Evolutionary conservation across 139 green algal genomes (phyloP), one percentile per base, ranked within the genome.

Genomic region (Chlorella vulgaris): DNA sequence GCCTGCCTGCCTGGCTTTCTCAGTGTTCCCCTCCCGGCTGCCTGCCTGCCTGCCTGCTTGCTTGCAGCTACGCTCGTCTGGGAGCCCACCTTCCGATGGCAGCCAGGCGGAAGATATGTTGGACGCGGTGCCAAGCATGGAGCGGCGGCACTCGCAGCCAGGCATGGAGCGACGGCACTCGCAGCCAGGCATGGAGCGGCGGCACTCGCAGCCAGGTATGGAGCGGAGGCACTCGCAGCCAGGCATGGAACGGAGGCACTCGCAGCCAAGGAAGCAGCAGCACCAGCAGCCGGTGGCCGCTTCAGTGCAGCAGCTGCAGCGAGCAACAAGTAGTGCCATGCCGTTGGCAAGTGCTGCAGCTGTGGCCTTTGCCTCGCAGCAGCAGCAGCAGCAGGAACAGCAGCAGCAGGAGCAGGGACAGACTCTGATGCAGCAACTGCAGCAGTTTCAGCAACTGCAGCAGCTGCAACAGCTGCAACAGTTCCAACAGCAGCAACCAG

Each of bases 381-480:
- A 51, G 39, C 6, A 6, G 26, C 67, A 74, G 69, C 69, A 39
- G 42, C 42, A 40, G 43, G 55, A 29, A 55, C 10, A 10, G 15
- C 47, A 55, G 47, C 47, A 24, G 47, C 47, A 55, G 47, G 47
- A 10, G 47, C 13, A 55, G 47, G 15, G 13, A 55, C 47, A 55
- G 15, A 69, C n/a, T 4, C 61, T 69, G 61, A n/a, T 69, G 61
- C 61, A 69, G 61, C 61, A 67, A 38, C 60, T n/a, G 8, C 60
- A 67, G 60, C 60, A 67, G 15, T 5, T 36, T 26, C 60, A 67
- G 60, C 60, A 67, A n/a, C 21, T 36, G 15, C 24, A n/a, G 7
- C 68, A 38, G 40, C 68, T 22, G 40, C 40, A 39, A 38, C 68
- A 40, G 40, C 43, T 6, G 70, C 70, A 66, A 43, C 22, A 31